Evolutionary conservation across 2,329 filamentous ascomycete species (phyloP).

Genomic region (Penicillium sp.): DNA sequence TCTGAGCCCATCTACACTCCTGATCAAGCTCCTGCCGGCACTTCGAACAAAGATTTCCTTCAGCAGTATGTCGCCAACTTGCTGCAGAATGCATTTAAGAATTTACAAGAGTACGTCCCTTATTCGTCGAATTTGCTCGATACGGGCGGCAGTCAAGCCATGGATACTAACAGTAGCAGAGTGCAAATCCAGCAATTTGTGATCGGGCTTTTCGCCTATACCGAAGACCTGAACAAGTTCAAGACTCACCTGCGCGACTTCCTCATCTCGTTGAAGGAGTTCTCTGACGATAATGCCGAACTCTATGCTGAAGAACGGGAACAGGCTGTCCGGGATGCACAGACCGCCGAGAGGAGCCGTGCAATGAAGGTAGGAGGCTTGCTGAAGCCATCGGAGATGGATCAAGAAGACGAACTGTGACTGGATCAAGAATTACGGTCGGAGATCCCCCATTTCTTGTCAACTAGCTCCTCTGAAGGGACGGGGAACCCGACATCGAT

Average conservation of each 20-base stretch:
- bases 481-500: constrained; percentile 21
- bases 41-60: constrained; percentile 87
- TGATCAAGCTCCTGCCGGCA: constrained; percentile 80
- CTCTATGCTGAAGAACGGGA: constrained; percentile 94
- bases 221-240: constrained; percentile 90
- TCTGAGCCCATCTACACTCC: constrained; percentile 85
- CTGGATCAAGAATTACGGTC: constrained; percentile 68
- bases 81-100: constrained; percentile 86
- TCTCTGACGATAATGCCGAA: constrained; percentile 91
- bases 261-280: constrained; percentile 95
- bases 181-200: constrained; percentile 89
- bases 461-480: constrained; percentile 26
- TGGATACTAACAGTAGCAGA: constrained; percentile 44
- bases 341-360: constrained; percentile 85
- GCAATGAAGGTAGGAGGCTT: constrained; percentile 93
- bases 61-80: constrained; percentile 82
- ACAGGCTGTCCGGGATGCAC: constrained; percentile 80
- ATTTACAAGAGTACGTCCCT: constrained; percentile 76
- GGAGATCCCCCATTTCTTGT: constrained; percentile 54
- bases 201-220: constrained; percentile 81
- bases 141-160: background rate
- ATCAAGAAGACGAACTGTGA: constrained; percentile 81
- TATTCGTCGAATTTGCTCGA: background rate
- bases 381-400: constrained; percentile 95
- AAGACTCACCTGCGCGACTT: constrained; percentile 95